Base-by-base conservation (phyloP, 257 asterid genomes). In the Lycium ferocissimum region DNA sequence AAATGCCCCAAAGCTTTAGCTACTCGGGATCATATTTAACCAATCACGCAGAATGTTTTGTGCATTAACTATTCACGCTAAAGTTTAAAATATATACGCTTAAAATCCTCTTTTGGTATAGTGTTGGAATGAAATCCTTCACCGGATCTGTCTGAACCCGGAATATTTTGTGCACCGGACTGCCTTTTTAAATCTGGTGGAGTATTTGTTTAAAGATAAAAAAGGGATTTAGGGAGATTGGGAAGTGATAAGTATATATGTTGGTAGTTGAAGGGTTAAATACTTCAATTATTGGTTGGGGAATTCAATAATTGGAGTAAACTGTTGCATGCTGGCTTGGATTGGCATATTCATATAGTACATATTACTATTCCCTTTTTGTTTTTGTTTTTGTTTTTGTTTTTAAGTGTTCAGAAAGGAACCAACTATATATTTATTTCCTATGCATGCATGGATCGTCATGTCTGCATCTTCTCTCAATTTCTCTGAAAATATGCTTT, bases 251-350 rank as follows among this genome's bases (percentile, higher is more conserved):
- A 81, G 1, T 40, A 43, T 62, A 43, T 15, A 17, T 40, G 45
- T 40, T 40, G 84, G 84, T 81, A 12, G 84, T 81, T 81, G 84
- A 81, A 81, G 76, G 45, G 40, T 81, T 43, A 59, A 81, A 62
- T 81, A 76, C 71, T 63, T 81, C 84, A 81, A 81, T 81, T 81
- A 81, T 81, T 81, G 84, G 76, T 62, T 26, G 33, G 33, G 33
- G 33, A 26, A 26, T 26, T 81, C 84, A 81, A 81, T 81, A 81
- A 81, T 81, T 81, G 84, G 61, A 81, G 76, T 38, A 65, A 61
- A 59, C 84, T 81, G 73, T 62, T 61, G 80, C 59, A 47, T 75
- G 61, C 59, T 59, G 82, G 47, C 76, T 33, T 11, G 70, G 45
- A 62, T 12, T 62, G 84, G 18, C 76, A 26, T 62, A 45, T 18